phyloP scores from a whole-genome alignment of 2,329 filamentous ascomycete genomes.

The Penicillium sp. region DNA sequence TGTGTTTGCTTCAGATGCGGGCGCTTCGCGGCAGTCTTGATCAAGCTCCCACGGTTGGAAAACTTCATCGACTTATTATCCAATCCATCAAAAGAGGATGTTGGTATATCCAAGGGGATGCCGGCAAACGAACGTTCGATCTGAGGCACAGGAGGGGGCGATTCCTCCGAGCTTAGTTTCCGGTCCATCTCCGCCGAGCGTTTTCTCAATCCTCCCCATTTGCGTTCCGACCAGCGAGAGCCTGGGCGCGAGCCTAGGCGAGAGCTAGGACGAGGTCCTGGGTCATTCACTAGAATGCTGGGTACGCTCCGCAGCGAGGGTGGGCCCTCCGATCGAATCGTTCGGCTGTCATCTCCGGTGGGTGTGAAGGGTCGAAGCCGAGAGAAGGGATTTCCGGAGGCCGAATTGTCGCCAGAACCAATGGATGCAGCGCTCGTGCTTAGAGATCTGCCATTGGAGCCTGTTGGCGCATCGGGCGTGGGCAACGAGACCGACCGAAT shows the following conservation, averaged over 20 bases:
- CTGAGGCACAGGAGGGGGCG: constrained; percentile 36
- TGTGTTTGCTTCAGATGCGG: constrained; percentile 27
- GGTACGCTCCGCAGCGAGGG: constrained; percentile 40
- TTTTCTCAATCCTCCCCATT: constrained; percentile 42
- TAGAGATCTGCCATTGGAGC: constrained; percentile 27
- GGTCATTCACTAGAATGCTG: constrained; percentile 44
- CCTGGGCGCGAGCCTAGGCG: constrained; percentile 38
- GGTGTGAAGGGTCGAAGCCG: constrained; percentile 15
- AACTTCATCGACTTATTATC: constrained; percentile 57
- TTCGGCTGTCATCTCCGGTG: constrained; percentile 15
- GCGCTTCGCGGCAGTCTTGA: constrained; percentile 51
- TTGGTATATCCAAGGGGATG: constrained; percentile 59
- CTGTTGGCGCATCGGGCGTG: constrained; percentile 24
- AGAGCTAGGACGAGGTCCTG: constrained; percentile 28
- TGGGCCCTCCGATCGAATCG: constrained; percentile 23
- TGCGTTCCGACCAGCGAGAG: constrained; percentile 48
- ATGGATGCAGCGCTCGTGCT: constrained; percentile 28
- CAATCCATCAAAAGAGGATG: constrained; percentile 55
- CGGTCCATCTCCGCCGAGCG: constrained; percentile 37
- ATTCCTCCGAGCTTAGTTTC: constrained; percentile 29
- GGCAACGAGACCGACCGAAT: constrained; percentile 33
- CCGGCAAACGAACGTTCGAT: constrained; percentile 46
- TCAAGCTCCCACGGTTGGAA: constrained; percentile 62
- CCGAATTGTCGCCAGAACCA: constrained; percentile 12
- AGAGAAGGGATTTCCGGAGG: constrained; percentile 16